Conservation (phyloP, 2,329 filamentous ascomycete genomes). For the Talaromyces sp. region DNA sequence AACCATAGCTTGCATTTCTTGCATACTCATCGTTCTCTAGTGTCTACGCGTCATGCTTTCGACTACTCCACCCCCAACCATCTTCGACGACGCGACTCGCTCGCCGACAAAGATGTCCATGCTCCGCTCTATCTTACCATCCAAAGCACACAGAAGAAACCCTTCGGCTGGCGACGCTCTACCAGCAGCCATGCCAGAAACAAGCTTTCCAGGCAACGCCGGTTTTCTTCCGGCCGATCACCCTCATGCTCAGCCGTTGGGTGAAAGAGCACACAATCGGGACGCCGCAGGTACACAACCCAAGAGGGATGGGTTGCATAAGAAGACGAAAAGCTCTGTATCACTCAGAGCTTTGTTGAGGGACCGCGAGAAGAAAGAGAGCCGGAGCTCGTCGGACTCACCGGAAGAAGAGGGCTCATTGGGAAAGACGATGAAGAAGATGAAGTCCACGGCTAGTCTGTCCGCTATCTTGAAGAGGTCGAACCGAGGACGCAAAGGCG, state of each 20-base stretch:
- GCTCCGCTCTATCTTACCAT: constrained; percentile 53
- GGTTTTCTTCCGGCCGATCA: constrained; percentile 51
- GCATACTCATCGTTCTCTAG: not conserved
- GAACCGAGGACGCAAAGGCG: constrained; percentile 62
- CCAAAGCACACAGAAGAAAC: constrained; percentile 46
- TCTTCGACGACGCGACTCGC: constrained; percentile 38
- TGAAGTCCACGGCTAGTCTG: constrained; percentile 81
- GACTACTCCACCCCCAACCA: constrained; percentile 29
- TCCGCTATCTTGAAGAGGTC: constrained; percentile 71
- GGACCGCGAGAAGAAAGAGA: constrained; percentile 47
- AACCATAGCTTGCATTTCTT: not conserved
- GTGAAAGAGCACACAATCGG: constrained; percentile 39
- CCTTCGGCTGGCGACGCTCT: constrained; percentile 38
- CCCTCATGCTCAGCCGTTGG: constrained; percentile 41
- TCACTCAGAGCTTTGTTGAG: constrained; percentile 49
- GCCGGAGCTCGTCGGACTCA: constrained; percentile 21
- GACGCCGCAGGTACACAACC: constrained; percentile 32
- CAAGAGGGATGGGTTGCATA: constrained; percentile 43
- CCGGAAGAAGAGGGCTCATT: constrained; percentile 26
- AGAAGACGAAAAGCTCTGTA: constrained; percentile 54
- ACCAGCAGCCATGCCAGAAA: constrained; percentile 18
- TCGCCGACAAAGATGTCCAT: constrained; percentile 40
- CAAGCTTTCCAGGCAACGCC: constrained; percentile 30
- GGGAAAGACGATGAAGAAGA: constrained; percentile 59
- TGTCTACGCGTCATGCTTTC: constrained; percentile 30